phyloP scores from a whole-genome alignment of 202 grass and related monocot species.

The Musa balbisiana region DNA sequence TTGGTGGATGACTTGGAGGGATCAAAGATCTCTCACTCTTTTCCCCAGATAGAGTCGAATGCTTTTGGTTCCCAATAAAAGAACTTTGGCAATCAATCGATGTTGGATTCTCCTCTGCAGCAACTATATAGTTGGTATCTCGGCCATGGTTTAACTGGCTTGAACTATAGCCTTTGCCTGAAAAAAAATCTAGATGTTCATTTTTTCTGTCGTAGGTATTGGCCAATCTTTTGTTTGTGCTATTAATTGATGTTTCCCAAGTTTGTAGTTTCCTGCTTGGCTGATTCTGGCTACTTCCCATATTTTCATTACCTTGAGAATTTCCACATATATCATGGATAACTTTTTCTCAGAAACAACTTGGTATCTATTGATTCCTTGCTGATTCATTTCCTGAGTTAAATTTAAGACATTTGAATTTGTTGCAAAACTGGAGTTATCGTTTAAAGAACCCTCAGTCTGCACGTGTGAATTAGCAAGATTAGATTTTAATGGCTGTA shows the following conservation, averaged over 20 bases:
- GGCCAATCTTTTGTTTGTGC: constrained; percentile 42
- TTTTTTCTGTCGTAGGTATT: constrained; percentile 32
- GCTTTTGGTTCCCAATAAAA: constrained; percentile 24
- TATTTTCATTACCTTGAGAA: constrained; percentile 37
- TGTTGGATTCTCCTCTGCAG: constrained; percentile 36
- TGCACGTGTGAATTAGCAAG: constrained; percentile 26
- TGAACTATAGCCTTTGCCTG: constrained; percentile 33
- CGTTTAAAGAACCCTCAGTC: constrained; percentile 34
- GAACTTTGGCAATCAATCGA: constrained; percentile 27
- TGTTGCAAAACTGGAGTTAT: constrained; percentile 36
- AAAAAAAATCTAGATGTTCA: constrained; percentile 41
- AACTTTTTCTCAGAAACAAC: constrained; percentile 3
- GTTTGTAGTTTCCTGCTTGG: not conserved
- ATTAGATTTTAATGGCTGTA: constrained; percentile 46
- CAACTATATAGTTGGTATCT: constrained; percentile 29
- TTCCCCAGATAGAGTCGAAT: constrained; percentile 30
- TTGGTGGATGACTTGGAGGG: constrained; percentile 26
- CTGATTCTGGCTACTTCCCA: constrained; percentile 42
- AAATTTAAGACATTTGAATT: constrained; percentile 34
- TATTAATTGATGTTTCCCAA: constrained; percentile 50
- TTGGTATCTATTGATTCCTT: constrained; percentile 19
- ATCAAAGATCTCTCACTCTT: constrained; percentile 43
- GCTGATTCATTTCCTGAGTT: constrained; percentile 41
- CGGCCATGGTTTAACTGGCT: constrained; percentile 40
- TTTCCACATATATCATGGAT: not conserved